A percentile compares a stretch with the other conserved stretches of the same genome.
These are phyloP conservation scores for Volvariella surrecta DNA, from an alignment of 1,284 basidiomycete species.

Conservation along the genomic window DNA sequence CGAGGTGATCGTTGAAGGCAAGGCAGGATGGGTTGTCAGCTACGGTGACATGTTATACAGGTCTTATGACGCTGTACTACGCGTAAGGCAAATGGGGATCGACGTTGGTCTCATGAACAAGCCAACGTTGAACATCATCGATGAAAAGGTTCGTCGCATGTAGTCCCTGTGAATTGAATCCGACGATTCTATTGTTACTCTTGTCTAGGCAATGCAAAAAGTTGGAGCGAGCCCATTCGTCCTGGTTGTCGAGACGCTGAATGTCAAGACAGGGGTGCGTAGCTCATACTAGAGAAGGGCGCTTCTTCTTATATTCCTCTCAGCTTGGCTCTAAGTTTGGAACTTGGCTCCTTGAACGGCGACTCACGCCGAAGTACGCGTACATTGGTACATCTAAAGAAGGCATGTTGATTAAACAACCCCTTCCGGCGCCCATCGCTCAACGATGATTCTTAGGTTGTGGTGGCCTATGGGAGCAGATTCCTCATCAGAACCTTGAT, in stretches of 20 bases:
- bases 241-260: slow-evolving; percentile 77
- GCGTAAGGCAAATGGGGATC: slow-evolving; percentile 59
- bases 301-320: slow-evolving; percentile 2
- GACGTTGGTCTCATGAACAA: slow-evolving; percentile 83
- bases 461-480: slow-evolving; percentile 77
- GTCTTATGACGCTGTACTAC: slow-evolving; percentile 71
- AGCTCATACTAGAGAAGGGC: neutral
- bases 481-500: slow-evolving; percentile 66
- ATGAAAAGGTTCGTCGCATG: slow-evolving; percentile 61
- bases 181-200: neutral
- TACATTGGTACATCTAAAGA: slow-evolving; percentile 79
- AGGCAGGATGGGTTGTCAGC: slow-evolving; percentile 67
- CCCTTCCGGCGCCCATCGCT: slow-evolving; percentile 4
- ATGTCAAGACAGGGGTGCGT: slow-evolving; percentile 76
- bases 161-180: neutral
- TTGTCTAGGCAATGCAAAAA: slow-evolving; percentile 50
- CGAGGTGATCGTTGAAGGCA: slow-evolving; percentile 64
- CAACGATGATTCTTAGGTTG: slow-evolving; percentile 33
- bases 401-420: slow-evolving; percentile 26
- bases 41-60: slow-evolving; percentile 81
- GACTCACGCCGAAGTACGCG: slow-evolving; percentile 69
- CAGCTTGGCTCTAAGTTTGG: slow-evolving; percentile 76
- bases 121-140: slow-evolving; percentile 72
- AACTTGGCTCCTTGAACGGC: slow-evolving; percentile 76
- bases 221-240: slow-evolving; percentile 69